phyloP scores from a whole-genome alignment of 495 filamentous ascomycete genomes.

The Hypoxylon trugodes region DNA sequence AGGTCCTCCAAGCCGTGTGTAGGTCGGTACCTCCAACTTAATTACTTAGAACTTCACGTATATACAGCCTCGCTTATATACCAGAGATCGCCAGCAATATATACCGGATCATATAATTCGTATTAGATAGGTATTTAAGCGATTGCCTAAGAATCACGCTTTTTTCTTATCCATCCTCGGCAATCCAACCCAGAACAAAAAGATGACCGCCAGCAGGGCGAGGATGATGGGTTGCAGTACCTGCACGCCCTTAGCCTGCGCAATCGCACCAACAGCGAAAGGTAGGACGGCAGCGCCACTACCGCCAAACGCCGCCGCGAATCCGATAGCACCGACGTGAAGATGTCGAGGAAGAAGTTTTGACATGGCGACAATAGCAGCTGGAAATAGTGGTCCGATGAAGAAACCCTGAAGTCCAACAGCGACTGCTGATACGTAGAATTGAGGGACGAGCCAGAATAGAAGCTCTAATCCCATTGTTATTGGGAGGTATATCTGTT shows the following conservation, averaged over 20 bases:
- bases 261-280: conserved; percentile 85
- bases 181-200: conserved; percentile 61
- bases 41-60: no score
- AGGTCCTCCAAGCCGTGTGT: no score
- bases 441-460: conserved; percentile 83
- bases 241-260: conserved; percentile 78
- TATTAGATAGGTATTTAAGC: not conserved
- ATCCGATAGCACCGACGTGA: conserved; percentile 84
- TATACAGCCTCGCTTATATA: no score
- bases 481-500: conserved; percentile 63
- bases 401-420: conserved; percentile 81
- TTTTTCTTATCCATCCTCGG: conserved; percentile 40
- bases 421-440: conserved; percentile 75
- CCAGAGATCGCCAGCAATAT: no score
- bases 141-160: conserved; percentile 15
- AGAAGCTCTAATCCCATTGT: conserved; percentile 75
- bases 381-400: conserved; percentile 83
- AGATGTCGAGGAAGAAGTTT: conserved; percentile 80
- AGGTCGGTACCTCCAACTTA: no score
- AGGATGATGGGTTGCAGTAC: conserved; percentile 81
- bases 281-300: conserved; percentile 82
- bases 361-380: conserved; percentile 78
- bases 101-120: not conserved
- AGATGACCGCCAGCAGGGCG: conserved; percentile 67
- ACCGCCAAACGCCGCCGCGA: conserved; percentile 82